Evolutionary conservation across 2,329 filamentous ascomycete species (phyloP).

Genomic region (Cryphonectria parasitica): DNA sequence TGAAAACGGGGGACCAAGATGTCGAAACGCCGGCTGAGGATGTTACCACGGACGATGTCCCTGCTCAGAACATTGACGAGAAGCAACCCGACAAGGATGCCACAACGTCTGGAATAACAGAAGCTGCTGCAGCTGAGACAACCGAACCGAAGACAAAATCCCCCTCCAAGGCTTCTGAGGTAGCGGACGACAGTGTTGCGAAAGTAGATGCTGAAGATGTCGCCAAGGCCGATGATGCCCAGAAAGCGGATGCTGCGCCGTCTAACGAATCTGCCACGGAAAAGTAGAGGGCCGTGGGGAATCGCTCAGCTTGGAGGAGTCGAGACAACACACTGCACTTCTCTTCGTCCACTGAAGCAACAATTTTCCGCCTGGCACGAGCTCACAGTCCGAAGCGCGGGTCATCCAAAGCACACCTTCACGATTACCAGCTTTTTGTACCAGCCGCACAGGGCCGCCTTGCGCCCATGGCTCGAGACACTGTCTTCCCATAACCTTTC

Average conservation of each 20-base stretch:
- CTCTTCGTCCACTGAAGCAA: not conserved
- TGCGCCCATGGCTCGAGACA: not conserved
- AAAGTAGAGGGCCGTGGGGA: slow-evolving; percentile 5
- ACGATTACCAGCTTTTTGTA: not conserved
- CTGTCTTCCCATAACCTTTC: not conserved
- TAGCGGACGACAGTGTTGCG: not conserved
- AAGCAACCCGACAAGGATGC: not conserved
- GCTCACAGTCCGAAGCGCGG: not conserved
- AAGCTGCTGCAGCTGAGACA: slow-evolving; percentile 30
- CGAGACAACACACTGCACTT: not conserved
- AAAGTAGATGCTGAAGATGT: slow-evolving; percentile 11
- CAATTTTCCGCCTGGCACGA: not conserved
- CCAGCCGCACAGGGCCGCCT: not conserved
- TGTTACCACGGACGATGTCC: slow-evolving; percentile 30
- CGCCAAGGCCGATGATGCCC: slow-evolving; percentile 7
- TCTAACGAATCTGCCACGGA: slow-evolving; percentile 8
- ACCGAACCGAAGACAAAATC: slow-evolving; percentile 27
- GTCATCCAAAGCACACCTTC: not conserved
- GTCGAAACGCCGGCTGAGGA: slow-evolving; percentile 28
- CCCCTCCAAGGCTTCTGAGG: slow-evolving; percentile 16
- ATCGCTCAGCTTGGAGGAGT: not conserved
- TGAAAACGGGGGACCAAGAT: slow-evolving; percentile 28
- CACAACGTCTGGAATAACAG: slow-evolving; percentile 12
- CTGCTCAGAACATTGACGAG: not conserved
- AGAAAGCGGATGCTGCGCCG: slow-evolving; percentile 5